Evolutionary conservation across 2,329 filamentous ascomycete species (phyloP), one percentile per base, ranked within the genome.

Genomic region (Verticillium isaacii): DNA sequence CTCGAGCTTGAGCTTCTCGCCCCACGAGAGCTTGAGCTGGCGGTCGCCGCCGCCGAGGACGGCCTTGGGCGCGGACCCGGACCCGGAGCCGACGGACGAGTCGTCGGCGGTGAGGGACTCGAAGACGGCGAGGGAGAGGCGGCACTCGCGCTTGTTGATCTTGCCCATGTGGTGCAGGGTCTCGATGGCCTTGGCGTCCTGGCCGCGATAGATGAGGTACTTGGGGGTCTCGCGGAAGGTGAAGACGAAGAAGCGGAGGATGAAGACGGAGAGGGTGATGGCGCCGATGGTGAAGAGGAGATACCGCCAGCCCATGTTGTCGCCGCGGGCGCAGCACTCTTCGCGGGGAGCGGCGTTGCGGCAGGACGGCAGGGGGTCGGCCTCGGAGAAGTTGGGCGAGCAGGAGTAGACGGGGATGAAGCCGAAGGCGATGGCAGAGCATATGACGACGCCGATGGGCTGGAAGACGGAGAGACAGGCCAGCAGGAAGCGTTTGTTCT

Each of bases 251-350:
- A 84, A 85, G n/a, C 85, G 83, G 15, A 81, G 65, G 36, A 82
- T 64, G 62, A 85, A 87, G 74, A 86, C 82, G 54, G 81, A 64
- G 61, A 87, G 74, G 0, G 84, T 79, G 12, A 86, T 74, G 0
- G 77, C 80, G 7, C 84, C 85, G 72, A 86, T 80, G 7, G 77
- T 73, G 60, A 85, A 78, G 65, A 85, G 71, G 52, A 83, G 82
- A 67, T 86, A 87, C 45, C 85, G 72, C 85, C 85, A 87, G 2
- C 85, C 85, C 77, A 84, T 82, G 64, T 87, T 87, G 58, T 79
- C 70, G 32, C 67, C 39, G 55, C 67, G 70, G 3, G 71, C 66
- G 59, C 75, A 77, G 64, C 73, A 75, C 17, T 67, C 61, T 45
- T 58, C 62, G 7, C 69, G 72, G 0, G 65, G 17, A 0, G 65